Base-by-base conservation (phyloP, 2,329 filamentous ascomycete species). In the Exophiala viscosa region DNA sequence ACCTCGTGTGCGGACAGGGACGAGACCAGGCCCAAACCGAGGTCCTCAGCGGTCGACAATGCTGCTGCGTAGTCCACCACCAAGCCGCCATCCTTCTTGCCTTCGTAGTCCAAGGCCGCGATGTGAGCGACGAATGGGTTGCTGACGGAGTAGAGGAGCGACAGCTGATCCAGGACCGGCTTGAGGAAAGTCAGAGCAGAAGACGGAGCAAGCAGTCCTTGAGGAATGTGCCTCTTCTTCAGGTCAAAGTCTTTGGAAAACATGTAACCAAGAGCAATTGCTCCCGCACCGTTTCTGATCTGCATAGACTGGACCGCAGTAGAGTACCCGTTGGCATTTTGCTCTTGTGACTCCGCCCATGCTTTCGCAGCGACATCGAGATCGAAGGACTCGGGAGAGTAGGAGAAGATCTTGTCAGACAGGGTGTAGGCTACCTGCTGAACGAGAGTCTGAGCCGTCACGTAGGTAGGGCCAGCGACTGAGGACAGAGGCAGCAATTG, bases 221-320 rank as follows among this genome's bases (percentile, higher is more conserved):
- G 93, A 2, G 93, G 92, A 53, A 96, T 85, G 67, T 93, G 85
- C 62, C 91, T 85, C 79, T 93, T 96, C 76, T 82, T 84, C 65
- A 96, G 73, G 69, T 97, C 91, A 66, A 96, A 96, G 73, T 99
- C 93, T 66, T 90, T 89, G 56, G 91, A 96, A 79, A 97, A 99
- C 69, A 97, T 88, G 74, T 99, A 99, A 52, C 93, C 93, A 44
- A 99, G 81, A 17, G 93, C 90, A 67, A 97, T 87, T 60, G 88
- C 85, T 50, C 92, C 93, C 48, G 93, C 93, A 54, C 93, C 93
- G 51, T 87, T 83, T 48, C 93, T 82, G 39, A 91, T 95, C 76
- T 99, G 87, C 66, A 96, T 83, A 18, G 87, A 75, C 55, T 91
- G 79, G 42, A 97, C 83, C 11, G 83, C 77, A 44, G 93, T 92